phyloP scores from a whole-genome alignment of 192 early-diverging fungal genomes.

The Spinellus fusiger region DNA sequence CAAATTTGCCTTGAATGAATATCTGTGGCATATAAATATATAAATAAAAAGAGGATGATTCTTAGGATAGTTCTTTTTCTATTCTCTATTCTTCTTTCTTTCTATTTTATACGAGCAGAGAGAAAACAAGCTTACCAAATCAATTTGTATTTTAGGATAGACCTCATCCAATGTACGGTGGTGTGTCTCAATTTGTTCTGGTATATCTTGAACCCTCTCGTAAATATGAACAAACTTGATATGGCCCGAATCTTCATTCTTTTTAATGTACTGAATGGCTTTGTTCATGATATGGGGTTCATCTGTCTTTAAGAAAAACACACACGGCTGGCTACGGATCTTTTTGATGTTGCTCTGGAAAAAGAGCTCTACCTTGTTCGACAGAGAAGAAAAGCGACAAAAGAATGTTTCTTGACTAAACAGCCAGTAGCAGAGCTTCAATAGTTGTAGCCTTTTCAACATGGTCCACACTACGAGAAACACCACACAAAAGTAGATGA shows the following conservation, averaged over 20 bases:
- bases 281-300: slow-evolving; percentile 52
- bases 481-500: slow-evolving; percentile 42
- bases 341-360: slow-evolving; percentile 29
- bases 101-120: too few species aligned
- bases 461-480: slow-evolving; percentile 32
- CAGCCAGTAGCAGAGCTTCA: slow-evolving; percentile 28
- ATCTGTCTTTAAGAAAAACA: slow-evolving; percentile 54
- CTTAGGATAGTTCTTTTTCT: not conserved
- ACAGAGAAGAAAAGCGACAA: slow-evolving; percentile 1
- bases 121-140: slow-evolving; percentile 22
- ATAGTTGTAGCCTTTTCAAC: slow-evolving; percentile 37
- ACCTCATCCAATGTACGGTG: slow-evolving; percentile 50
- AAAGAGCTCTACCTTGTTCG: slow-evolving; percentile 3
- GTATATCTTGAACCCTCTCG: slow-evolving; percentile 36
- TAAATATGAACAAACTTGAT: slow-evolving; percentile 51
- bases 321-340: slow-evolving; percentile 35
- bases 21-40: slow-evolving; percentile 2
- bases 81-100: too few species aligned
- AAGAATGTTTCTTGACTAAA: slow-evolving; percentile 20
- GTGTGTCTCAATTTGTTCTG: slow-evolving; percentile 44
- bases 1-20: slow-evolving; percentile 37
- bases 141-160: slow-evolving; percentile 45
- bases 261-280: slow-evolving; percentile 42
- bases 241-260: slow-evolving; percentile 40
- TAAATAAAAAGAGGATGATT: not conserved